Percentiles rank a stretch among this genome's conserved stretches.
phyloP scores from a whole-genome alignment of 139 green algal genomes.

The Desmodesmus armatus region DNA sequence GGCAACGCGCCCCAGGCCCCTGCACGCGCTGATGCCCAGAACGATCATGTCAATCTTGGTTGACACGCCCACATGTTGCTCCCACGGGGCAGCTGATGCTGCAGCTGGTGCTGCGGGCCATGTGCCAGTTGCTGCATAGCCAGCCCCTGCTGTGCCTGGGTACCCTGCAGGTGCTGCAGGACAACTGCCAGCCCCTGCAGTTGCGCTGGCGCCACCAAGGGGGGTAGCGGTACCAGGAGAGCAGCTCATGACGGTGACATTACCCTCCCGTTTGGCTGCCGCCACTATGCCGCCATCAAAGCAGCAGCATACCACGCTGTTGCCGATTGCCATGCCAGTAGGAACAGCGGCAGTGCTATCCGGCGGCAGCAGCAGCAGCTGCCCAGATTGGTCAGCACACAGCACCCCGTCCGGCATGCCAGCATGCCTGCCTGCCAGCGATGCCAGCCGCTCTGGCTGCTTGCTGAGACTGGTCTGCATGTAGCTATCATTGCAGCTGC shows the following conservation, averaged over 20 bases:
- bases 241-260: slow-evolving; percentile 29
- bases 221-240: no score
- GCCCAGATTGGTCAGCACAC: background rate
- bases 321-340: background rate
- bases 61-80: slow-evolving; percentile 7
- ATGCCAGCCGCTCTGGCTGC: no score
- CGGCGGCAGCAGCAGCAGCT: slow-evolving; percentile 3
- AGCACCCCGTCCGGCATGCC: slow-evolving; percentile 1
- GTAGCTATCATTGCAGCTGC: background rate
- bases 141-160: no score
- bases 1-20: slow-evolving; percentile 24
- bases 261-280: slow-evolving; percentile 25
- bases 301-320: slow-evolving; percentile 20
- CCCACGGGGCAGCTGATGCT: background rate
- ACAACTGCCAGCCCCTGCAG: background rate
- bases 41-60: slow-evolving; percentile 44
- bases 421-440: background rate
- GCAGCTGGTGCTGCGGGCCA: background rate
- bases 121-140: background rate
- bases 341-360: background rate
- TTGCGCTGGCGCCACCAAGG: no score
- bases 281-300: slow-evolving; percentile 23
- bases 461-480: no score
- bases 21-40: background rate
- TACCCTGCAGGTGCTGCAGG: no score